Evolutionary conservation across 202 grass and related monocot genomes (phyloP).

Genomic region (Dendrocalamus latiflorus): DNA sequence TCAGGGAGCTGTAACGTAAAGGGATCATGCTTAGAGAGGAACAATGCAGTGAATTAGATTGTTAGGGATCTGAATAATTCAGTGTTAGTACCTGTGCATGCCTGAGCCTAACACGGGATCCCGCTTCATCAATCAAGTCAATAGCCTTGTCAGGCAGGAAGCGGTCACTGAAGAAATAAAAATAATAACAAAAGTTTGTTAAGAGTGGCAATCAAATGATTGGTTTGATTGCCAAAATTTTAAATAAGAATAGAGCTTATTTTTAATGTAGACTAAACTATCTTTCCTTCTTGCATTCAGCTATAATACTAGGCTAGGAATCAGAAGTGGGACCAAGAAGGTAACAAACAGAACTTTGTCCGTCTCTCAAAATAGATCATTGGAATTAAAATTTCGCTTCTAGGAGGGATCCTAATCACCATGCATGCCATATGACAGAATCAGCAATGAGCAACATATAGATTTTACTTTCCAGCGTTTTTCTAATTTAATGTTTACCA

Average conservation of each 20-base stretch:
- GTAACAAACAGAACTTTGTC: background rate
- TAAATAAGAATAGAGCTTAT: background rate
- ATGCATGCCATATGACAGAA: background rate
- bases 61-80: background rate
- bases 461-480: background rate
- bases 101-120: slow-evolving; percentile 86
- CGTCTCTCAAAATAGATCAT: background rate
- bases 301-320: background rate
- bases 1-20: slow-evolving; percentile 61
- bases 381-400: background rate
- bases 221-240: background rate
- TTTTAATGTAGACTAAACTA: background rate
- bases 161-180: slow-evolving; percentile 56
- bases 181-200: slow-evolving; percentile 14
- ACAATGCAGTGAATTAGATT: background rate
- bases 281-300: background rate
- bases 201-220: background rate
- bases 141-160: slow-evolving; percentile 98
- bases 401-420: background rate
- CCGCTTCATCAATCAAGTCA: slow-evolving; percentile 96
- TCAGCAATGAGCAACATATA: background rate
- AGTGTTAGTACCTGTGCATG: slow-evolving; percentile 66
- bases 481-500: background rate
- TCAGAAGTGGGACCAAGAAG: background rate
- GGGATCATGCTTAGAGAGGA: slow-evolving; percentile 17